Base-by-base conservation (phyloP, 2,329 filamentous ascomycete genomes). In the Aspergillus vadensis region DNA sequence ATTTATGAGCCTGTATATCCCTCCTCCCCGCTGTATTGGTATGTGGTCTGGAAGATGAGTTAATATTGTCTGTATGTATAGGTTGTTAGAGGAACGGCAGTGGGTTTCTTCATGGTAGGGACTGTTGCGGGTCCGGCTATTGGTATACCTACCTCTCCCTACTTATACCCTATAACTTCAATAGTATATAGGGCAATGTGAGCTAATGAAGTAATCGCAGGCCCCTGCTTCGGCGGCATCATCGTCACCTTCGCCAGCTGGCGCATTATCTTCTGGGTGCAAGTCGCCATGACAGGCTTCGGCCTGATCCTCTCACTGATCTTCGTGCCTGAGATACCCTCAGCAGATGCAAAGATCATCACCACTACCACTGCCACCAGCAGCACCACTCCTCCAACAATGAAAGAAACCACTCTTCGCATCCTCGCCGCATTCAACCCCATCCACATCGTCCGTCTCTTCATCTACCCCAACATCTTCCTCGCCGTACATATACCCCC, bases 241-340 rank as follows among this genome's bases (percentile, higher is more conserved):
- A 91, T 94, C 56, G 89, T 93, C 38, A 92, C 90, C 0, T 92
- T 87, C 72, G 81, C 83, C 4, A 84, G 81, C 3, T 94, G 91
- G 91, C 84, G 89, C 19, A 85, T 86, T 57, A 92, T 92, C 60
- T 92, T 91, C 78, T 92, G 89, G 87, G 79, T 92, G 1, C 90
- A 93, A 71, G 86, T 88, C 1, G 89, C 82, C 1, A 82, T 92
- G 50, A 86, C 88, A 0, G 87, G 83, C 1, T 70, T 85, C 0
- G 88, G 85, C 0, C 79, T 84, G 0, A 38, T 86, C 0, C 82
- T 88, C 0, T 83, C 89, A 15, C 80, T 86, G 61, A 85, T 91
- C 63, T 79, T 91, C 5, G 81, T 92, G 1, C 88, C 88, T 0
- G 88, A 91, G 71, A 91, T 66, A 84, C 88, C 39, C 5, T 79